These are phyloP conservation scores for Lactarius evosmus DNA, from an alignment of 768 basidiomycete species.

Conservation along the genomic window DNA sequence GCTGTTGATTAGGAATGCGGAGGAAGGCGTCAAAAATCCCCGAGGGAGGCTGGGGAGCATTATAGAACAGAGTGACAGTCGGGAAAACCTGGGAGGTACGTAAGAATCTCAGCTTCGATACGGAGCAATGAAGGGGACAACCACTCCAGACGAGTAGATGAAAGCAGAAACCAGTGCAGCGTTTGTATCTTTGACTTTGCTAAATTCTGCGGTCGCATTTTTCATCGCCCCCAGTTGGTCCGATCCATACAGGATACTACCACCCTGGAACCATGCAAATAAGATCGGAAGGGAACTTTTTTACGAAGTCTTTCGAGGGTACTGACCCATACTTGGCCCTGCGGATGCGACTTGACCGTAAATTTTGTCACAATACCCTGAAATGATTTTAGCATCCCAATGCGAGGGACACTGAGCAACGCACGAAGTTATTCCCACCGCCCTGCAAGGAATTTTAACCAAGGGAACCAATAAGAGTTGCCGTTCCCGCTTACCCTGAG, in stretches of 20 bases:
- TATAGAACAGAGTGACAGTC: constrained; percentile 44
- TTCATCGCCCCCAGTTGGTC: not conserved
- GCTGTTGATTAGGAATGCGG: constrained; percentile 35
- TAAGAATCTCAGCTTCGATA: constrained; percentile 38
- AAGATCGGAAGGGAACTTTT: not conserved
- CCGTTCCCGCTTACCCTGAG: constrained; percentile 2
- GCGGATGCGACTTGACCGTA: constrained; percentile 17
- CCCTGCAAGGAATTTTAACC: constrained; percentile 10
- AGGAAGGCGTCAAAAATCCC: constrained; percentile 49
- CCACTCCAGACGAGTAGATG: constrained; percentile 37
- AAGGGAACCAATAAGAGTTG: not conserved
- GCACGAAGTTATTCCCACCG: constrained; percentile 23
- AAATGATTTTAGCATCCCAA: not conserved
- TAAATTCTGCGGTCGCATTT: constrained; percentile 16
- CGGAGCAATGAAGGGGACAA: constrained; percentile 6
- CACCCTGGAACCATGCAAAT: not conserved
- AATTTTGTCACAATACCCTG: constrained; percentile 26
- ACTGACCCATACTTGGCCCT: constrained; percentile 21
- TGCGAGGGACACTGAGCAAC: not conserved
- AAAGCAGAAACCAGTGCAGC: not conserved
- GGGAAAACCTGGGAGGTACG: constrained; percentile 8
- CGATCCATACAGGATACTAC: not conserved
- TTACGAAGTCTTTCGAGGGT: not conserved
- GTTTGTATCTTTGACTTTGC: not conserved
- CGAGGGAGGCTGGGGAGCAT: constrained; percentile 43